phyloP scores from a whole-genome alignment of 768 basidiomycete species.

The Candolleomyces eurysporus region DNA sequence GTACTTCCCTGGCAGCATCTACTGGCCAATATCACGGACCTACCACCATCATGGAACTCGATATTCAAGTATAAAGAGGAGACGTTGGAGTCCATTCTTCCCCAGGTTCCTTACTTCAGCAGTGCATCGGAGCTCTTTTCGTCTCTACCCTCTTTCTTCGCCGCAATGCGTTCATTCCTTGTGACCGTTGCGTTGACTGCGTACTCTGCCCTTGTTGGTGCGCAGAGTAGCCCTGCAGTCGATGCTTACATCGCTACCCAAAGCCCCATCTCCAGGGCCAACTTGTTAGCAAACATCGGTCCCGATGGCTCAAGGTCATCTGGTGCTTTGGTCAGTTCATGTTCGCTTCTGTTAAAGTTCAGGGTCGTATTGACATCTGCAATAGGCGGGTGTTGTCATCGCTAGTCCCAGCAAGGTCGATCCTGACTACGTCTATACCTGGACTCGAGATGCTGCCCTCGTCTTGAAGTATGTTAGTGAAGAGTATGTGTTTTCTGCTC shows the following conservation, averaged over 20 bases:
- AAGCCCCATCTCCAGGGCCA: slow-evolving; percentile 54
- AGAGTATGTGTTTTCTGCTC: slow-evolving; percentile 35
- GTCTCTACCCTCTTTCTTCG: not conserved
- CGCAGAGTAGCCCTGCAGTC: slow-evolving; percentile 25
- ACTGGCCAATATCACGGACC: not conserved
- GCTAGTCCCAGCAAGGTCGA: slow-evolving; percentile 52
- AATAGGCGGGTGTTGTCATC: slow-evolving; percentile 53
- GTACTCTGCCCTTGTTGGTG: slow-evolving; percentile 21
- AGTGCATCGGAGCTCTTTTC: not conserved
- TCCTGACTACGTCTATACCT: slow-evolving; percentile 72
- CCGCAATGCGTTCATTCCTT: slow-evolving; percentile 30
- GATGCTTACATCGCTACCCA: slow-evolving; percentile 50
- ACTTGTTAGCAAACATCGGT: slow-evolving; percentile 70
- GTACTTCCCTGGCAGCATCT: not conserved
- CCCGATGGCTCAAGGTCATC: slow-evolving; percentile 45
- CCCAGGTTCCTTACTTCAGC: not conserved
- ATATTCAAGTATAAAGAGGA: slow-evolving; percentile 3
- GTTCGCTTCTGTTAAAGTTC: not conserved
- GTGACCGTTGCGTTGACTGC: slow-evolving; percentile 22
- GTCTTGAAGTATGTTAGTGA: slow-evolving; percentile 62
- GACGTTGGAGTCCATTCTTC: not conserved
- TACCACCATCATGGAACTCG: not conserved
- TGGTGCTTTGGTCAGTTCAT: slow-evolving; percentile 42
- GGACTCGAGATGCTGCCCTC: slow-evolving; percentile 74
- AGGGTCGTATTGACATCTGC: slow-evolving; percentile 8